Evolutionary conservation across 331 rosid genomes (phyloP), one percentile per base, ranked within the genome.

Genomic region (Dryas integrifolia): DNA sequence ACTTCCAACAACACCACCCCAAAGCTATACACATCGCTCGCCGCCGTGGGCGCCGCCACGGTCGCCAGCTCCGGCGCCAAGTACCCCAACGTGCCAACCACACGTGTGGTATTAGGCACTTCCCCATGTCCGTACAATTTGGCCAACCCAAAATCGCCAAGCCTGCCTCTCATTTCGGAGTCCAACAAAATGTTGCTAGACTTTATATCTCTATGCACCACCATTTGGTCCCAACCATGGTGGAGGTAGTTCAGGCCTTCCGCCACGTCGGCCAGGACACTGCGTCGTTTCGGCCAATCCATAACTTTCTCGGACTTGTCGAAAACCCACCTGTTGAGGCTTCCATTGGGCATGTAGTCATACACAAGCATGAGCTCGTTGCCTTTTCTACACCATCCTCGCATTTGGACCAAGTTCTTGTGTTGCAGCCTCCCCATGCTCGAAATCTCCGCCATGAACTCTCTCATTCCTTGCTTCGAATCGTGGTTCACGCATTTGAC

Each of bases 371-470:
- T 82, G 7, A 94, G 78, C 35, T 88, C 73, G 58, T 80, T 88
- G 10, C 86, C 77, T 43, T 89, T 89, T 60, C 95, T 82, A 49
- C 98, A 94, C 98, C 98, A 94, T 0, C 98, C 97, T 16, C 92
- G 74, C 96, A 94, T 79, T 72, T 89, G 96, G 0, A 94, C 98
- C 18, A 94, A 44, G 14, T 91, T 88, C 77, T 94, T 94, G 69
- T 94, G 98, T 18, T 91, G 97, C 3, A 94, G 79, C 75, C 97
- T 83, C 6, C 97, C 98, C 96, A 94, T 89, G 51, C 96, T 89
- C 0, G 92, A 81, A 35, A 94, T 91, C 84, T 94, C 98, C 0
- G 97, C 98, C 97, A 91, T 91, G 79, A 94, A 94, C 40, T 91
- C 97, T 30, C 87, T 60, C 15, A 89, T 14, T 14, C 97, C 97